Conservation (phyloP, 192 early-diverging fungal species). For the Gigaspora rosea region DNA sequence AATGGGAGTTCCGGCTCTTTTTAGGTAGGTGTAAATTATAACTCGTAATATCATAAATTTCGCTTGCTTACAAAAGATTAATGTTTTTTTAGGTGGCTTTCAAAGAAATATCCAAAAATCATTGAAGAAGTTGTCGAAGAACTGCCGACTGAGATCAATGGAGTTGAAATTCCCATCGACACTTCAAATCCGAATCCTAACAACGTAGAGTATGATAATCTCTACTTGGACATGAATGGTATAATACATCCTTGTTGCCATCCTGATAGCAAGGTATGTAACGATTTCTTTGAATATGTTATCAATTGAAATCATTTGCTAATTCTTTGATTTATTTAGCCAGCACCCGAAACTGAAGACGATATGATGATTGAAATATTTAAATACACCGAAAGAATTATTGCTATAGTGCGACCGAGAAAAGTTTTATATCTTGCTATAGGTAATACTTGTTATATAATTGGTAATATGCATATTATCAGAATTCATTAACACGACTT, state of each 20-base stretch:
- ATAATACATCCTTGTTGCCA: conserved; percentile 88
- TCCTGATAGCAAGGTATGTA: conserved; percentile 66
- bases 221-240: conserved; percentile 99
- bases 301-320: not conserved
- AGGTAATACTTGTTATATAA: conserved; percentile 54
- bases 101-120: conserved; percentile 75
- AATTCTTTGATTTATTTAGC: conserved; percentile 39
- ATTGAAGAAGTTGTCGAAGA: conserved; percentile 70
- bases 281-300: not conserved
- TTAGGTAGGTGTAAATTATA: conserved; percentile 45
- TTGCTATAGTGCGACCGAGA: conserved; percentile 89
- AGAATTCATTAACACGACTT: not conserved
- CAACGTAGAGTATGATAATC: conserved; percentile 63
- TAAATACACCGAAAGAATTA: conserved; percentile 93
- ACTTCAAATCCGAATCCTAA: no score
- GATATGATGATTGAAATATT: conserved; percentile 97
- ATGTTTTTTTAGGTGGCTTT: conserved; percentile 31
- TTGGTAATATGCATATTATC: not conserved
- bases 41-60: no score
- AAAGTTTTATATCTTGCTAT: conserved; percentile 98
- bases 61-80: no score
- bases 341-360: conserved; percentile 78
- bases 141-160: conserved; percentile 46
- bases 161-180: no score
- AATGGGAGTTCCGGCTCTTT: conserved; percentile 85